Evolutionary conservation across 805 yeast genomes (phyloP).

Genomic region (Sugiyamaella boreocaroliniensis): DNA sequence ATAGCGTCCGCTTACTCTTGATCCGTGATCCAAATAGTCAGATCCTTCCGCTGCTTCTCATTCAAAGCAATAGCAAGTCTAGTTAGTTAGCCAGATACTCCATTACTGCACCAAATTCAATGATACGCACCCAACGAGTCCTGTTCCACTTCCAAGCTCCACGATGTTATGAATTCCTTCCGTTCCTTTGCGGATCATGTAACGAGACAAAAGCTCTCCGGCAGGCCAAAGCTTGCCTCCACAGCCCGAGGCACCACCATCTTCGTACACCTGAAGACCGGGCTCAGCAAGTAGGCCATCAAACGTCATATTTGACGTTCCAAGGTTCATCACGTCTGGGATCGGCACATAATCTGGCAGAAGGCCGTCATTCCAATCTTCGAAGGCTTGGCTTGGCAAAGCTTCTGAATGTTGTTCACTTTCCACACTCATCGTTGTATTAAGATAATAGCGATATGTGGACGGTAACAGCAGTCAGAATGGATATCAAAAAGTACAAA

Average conservation of each 20-base stretch:
- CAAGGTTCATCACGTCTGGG: constrained; percentile 34
- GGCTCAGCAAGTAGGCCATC: constrained; percentile 34
- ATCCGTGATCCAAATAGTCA: constrained; percentile 44
- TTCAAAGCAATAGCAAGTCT: constrained; percentile 30
- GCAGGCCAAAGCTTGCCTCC: constrained; percentile 63
- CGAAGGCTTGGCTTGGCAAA: neutral
- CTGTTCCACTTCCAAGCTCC: constrained; percentile 56
- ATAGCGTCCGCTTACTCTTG: constrained; percentile 29
- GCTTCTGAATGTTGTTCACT: neutral
- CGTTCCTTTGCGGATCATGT: constrained; percentile 31
- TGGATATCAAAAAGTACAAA: neutral
- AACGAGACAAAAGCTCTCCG: constrained; percentile 47
- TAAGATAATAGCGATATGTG: neutral
- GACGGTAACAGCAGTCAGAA: neutral
- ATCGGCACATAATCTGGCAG: constrained; percentile 26
- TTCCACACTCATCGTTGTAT: neutral
- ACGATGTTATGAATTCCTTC: constrained; percentile 30
- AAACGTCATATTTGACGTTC: constrained; percentile 35
- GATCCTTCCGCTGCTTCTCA: constrained; percentile 22
- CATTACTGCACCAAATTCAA: neutral
- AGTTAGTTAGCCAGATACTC: neutral
- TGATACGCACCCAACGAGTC: constrained; percentile 41
- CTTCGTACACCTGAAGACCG: constrained; percentile 41
- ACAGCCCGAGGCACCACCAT: constrained; percentile 55
- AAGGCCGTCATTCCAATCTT: neutral